Evolutionary conservation across 202 grass and related monocot species (phyloP), one percentile per base, ranked within the genome.

Genomic region (Zoysia matrella): DNA sequence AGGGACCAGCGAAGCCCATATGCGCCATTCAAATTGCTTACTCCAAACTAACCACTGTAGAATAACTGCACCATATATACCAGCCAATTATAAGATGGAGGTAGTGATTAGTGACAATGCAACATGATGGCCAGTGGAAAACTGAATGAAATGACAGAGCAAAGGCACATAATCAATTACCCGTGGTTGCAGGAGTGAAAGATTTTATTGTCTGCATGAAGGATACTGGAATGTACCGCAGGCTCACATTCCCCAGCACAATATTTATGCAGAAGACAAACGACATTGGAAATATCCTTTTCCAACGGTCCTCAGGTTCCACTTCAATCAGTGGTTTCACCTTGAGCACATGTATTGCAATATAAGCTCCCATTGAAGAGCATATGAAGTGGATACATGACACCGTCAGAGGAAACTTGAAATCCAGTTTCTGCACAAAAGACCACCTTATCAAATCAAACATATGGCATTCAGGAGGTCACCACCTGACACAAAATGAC

Each of bases 191-290:
- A 84, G 95, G 95, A 79, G 95, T 97, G 88, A 97, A 97, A 22
- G 95, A 97, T 89, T 97, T 97, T 10, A 97, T 97, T 0, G 95
- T 97, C 83, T 97, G 95, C 95, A 97, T 97, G 77, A 97, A 97
- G 4, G 92, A 94, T 18, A 97, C 95, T 43, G 95, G 95, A 74
- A 97, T 97, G 62, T 94, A 97, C 58, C 95, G 88, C 82, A 97
- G 82, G 79, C 95, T 97, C 41, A 97, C 79, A 80, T 97, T 97
- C 30, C 95, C 95, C 54, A 97, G 75, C 60, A 97, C 95, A 6
- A 97, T 97, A 80, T 97, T 97, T 69, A 97, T 97, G 84, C 95
- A 97, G 81, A 97, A 97, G 5, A 97, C 95, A 14, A 94, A 94
- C 14, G 95, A 94, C 95, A 97, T 97, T 39, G 95, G 95, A 72